phyloP scores from a whole-genome alignment of 1,284 basidiomycete species.

The Trametes pubescens region DNA sequence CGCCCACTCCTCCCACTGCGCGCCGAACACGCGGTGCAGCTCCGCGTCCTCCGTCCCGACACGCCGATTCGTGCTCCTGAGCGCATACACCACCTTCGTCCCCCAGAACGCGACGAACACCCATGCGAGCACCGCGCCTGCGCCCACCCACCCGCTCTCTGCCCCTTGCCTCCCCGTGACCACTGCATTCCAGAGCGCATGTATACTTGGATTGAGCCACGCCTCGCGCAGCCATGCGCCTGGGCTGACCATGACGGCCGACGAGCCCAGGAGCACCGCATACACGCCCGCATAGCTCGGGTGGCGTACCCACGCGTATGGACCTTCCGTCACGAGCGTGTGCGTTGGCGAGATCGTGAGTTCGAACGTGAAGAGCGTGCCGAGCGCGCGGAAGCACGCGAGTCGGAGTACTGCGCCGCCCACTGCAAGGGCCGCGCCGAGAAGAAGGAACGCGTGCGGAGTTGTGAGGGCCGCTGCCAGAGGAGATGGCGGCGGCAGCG shows the following conservation, averaged over 20 bases:
- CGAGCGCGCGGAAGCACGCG: slow-evolving; percentile 40
- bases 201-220: slow-evolving; percentile 25
- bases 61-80: slow-evolving; percentile 38
- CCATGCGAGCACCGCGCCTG: slow-evolving; percentile 34
- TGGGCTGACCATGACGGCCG: slow-evolving; percentile 35
- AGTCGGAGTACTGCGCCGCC: slow-evolving; percentile 35
- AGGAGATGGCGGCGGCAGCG: neutral
- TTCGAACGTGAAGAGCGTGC: slow-evolving; percentile 43
- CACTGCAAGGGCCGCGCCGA: slow-evolving; percentile 31
- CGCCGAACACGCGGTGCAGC: slow-evolving; percentile 57
- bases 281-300: slow-evolving; percentile 43
- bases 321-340: slow-evolving; percentile 39
- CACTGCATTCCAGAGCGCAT: slow-evolving; percentile 41
- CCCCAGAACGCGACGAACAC: slow-evolving; percentile 38
- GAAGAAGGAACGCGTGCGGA: slow-evolving; percentile 31
- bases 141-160: neutral
- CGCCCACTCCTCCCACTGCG: slow-evolving; percentile 64
- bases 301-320: slow-evolving; percentile 42
- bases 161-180: neutral
- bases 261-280: slow-evolving; percentile 39
- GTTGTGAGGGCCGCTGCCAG: slow-evolving; percentile 12
- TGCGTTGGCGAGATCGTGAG: slow-evolving; percentile 40
- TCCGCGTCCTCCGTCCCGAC: slow-evolving; percentile 56
- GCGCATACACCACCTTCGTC: slow-evolving; percentile 38
- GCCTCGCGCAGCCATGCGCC: slow-evolving; percentile 41